Base-by-base conservation (phyloP, 805 yeast genomes). In the Starmerella roubikii region DNA sequence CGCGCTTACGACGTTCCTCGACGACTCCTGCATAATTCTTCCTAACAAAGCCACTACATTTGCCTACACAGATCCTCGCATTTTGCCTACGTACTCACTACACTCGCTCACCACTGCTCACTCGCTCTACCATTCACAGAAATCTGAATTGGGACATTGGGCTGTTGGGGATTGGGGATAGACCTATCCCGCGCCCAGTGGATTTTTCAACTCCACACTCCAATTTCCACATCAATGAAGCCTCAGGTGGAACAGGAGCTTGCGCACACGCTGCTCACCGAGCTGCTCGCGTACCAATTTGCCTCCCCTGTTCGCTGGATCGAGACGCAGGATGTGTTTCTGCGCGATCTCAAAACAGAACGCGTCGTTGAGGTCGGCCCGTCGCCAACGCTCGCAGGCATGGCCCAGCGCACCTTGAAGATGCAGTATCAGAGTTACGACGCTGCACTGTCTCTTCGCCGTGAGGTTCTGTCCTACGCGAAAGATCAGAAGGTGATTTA, bases 231-330 rank as follows among this genome's bases (percentile, higher is more conserved):
- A 22, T 7, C 9, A 40, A 80, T 79, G 91, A 76, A 75, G 60
- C 94, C 98, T 51, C 97, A 91, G 71, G 77, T 85, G 45, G 93
- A 91, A 69, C 98, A 91, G 68, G 97, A 91, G 61, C 74, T 91
- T 51, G 93, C 98, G 51, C 97, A 91, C 61, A 78, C 82, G 50
- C 70, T 91, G 49, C 71, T 91, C 59, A 85, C 96, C 21, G 99
- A 91, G 71, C 76, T 91, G 53, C 72, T 91, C 66, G 97, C 98
- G 39, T 91, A 86, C 67, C 99, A 91, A 65, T 91, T 91, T 57
- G 99, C 99, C 35, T 86, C 96, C 46, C 98, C 99, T 34, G 99
- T 91, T 49, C 78, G 97, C 72, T 91, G 99, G 97, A 91, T 93
- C 61, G 98, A 93, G 62, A 91, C 98, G 46, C 99, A 91, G 66